Base-by-base conservation (phyloP, 2,329 filamentous ascomycete species). In the Falciphora oryzae region DNA sequence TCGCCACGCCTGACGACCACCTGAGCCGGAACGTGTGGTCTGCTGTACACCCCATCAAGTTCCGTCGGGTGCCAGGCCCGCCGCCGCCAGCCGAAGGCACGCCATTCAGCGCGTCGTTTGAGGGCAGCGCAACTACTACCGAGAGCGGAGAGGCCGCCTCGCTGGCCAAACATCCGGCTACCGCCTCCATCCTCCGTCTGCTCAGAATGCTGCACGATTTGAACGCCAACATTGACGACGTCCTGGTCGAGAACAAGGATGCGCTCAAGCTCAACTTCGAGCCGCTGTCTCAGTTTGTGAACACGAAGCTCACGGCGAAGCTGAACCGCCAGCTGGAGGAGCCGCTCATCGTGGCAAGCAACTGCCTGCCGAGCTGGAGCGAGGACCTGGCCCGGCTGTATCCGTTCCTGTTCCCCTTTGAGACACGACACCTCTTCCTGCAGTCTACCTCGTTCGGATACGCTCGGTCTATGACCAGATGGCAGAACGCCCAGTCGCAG, bases 391-490 rank as follows among this genome's bases (percentile, higher is more conserved):
- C 95, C 13, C 89, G 95, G 44, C 82, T 96, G 1, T 99, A 97
- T 74, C 94, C 95, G 0, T 99, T 99, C 83, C 80, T 99, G 16
- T 99, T 99, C 75, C 95, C 95, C 2, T 99, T 99, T 72, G 95
- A 99, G 80, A 98, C 95, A 1, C 88, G 95, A 16, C 94, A 99
- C 76, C 81, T 99, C 53, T 99, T 99, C 83, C 80, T 99, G 44
- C 95, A 98, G 77, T 99, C 94, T 2, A 99, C 96, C 0, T 97
- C 95, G 0, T 99, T 99, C 73, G 95, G 95, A 28, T 99, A 99
- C 79, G 94, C 94, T 57, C 87, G 95, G 67, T 97, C 95, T 25
- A 98, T 99, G 95, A 90, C 90, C 66, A 87, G 94, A 74, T 99
- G 96, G 96, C 95, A 98, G 77, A 97, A 92, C 72, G 88, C 91